Evolutionary conservation across 2,329 filamentous ascomycete species (phyloP), one percentile per base, ranked within the genome.

Genomic region (Colletotrichum lentis): DNA sequence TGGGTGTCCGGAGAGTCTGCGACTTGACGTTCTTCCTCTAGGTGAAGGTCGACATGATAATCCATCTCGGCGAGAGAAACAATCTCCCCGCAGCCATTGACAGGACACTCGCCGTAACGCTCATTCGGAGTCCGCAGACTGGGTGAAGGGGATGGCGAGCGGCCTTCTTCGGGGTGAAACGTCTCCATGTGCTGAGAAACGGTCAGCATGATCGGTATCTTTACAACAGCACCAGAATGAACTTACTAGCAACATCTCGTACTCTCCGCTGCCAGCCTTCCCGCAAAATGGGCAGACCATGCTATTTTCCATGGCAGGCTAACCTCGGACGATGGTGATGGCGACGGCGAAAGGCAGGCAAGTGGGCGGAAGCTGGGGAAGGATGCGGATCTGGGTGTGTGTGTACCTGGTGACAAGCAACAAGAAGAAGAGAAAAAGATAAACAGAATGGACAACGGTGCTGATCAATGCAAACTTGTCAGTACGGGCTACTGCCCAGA

Each of bases 51-150:
- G 43, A 90, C 73, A 73, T 91, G 89, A 52, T 80, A 83, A 18
- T 86, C 82, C 43, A 90, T 78, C 72, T 90, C 86, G 18, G 79
- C 75, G 8, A 80, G 90, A 20, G 64, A 41, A 18, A 69, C 75
- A n/a, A 81, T 75, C 74, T 91, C 88, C 39, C 85, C 85, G 73
- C 90, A 92, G 24, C 82, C 84, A 18, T 85, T 82, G n/a, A 69
- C 55, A 8, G 57, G 57, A 39, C 67, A 67, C 22, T 69, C 64
- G 6, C 57, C 57, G 53, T 67, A 63, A 46, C 58, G 57, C 18
- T 57, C 64, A 41, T 49, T 57, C 22, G 41, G 83, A 71, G 0
- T 85, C 83, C 6, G 35, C 2, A 20, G 14, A 14, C n/a, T 18
- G 22, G 41, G 59, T 60, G 55, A 67, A 49, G 37, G 12, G 14